phyloP scores from a whole-genome alignment of 1,139 yeast genomes.

The Pneumocystis wakefieldiae region DNA sequence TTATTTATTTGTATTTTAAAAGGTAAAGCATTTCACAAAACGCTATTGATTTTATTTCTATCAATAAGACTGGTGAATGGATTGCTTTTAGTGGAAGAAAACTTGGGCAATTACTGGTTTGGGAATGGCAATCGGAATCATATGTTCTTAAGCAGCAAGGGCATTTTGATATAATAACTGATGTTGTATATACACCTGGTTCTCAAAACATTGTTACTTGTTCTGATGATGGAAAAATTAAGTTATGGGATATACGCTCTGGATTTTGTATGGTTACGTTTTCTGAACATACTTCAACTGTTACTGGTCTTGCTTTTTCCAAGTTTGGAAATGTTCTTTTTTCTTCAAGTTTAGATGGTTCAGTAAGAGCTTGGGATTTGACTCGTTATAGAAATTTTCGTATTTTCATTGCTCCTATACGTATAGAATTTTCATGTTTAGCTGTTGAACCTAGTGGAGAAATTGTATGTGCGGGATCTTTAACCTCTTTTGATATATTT shows the following conservation, averaged over 20 bases:
- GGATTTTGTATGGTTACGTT: constrained; percentile 91
- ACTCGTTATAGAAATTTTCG: constrained; percentile 85
- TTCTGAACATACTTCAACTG: constrained; percentile 78
- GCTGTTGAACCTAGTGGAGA: constrained; percentile 98
- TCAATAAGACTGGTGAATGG: constrained; percentile 90
- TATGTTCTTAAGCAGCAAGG: constrained; percentile 93
- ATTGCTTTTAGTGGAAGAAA: constrained; percentile 84
- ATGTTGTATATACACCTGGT: constrained; percentile 82
- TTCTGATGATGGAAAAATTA: constrained; percentile 90
- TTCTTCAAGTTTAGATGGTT: constrained; percentile 86
- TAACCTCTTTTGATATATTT: constrained; percentile 77
- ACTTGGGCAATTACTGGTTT: constrained; percentile 83
- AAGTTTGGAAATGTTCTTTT: constrained; percentile 78
- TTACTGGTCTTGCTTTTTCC: constrained; percentile 77
- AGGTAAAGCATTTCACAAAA: constrained; percentile 68
- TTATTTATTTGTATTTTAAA: not conserved
- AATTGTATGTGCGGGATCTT: constrained; percentile 87
- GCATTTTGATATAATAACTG: constrained; percentile 80
- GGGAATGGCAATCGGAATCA: constrained; percentile 98
- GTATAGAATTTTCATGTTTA: constrained; percentile 73
- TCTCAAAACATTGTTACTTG: constrained; percentile 88
- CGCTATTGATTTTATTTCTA: constrained; percentile 64
- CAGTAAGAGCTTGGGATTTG: constrained; percentile 94
- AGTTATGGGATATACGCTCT: constrained; percentile 86
- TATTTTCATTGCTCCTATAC: constrained; percentile 77